Percentiles rank a stretch among this genome's conserved stretches.
Conservation (phyloP, 176 grass and related monocot species). For the Echinochloa phyllopogon region DNA sequence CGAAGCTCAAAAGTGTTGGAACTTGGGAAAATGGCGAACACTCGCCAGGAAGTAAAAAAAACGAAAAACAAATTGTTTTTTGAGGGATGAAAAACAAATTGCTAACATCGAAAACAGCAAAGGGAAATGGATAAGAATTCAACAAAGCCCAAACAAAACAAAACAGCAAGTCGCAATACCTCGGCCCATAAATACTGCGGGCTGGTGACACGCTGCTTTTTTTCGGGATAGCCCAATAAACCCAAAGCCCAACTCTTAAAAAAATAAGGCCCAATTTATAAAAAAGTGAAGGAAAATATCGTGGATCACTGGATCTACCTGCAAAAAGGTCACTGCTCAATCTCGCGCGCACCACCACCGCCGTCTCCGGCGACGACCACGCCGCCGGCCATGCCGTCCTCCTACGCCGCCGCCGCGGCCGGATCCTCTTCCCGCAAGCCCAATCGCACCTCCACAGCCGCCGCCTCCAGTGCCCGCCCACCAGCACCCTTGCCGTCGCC, state of each 20-base stretch:
- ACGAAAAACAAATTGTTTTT: not conserved
- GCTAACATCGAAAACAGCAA: not conserved
- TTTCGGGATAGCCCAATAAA: not conserved
- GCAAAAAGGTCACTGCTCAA: not conserved
- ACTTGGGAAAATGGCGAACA: not conserved
- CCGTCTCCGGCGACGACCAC: slow-evolving; percentile 36
- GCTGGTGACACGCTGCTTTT: not conserved
- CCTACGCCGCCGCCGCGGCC: slow-evolving; percentile 52
- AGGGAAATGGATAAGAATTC: not conserved
- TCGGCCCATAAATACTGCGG: not conserved
- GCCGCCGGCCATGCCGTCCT: slow-evolving; percentile 50
- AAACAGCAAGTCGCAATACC: not conserved
- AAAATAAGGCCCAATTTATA: not conserved
- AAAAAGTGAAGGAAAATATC: not conserved
- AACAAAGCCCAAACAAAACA: not conserved
- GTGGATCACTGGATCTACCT: slow-evolving; percentile 32
- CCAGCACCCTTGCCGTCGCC: not conserved
- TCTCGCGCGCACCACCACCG: slow-evolving; percentile 43
- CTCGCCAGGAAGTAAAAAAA: not conserved
- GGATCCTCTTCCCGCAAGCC: slow-evolving; percentile 49
- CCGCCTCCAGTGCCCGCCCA: not conserved
- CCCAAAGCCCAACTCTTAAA: not conserved
- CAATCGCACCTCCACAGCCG: not conserved
- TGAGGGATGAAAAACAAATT: not conserved
- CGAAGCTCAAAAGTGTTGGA: not conserved